phyloP scores from a whole-genome alignment of 73 alveolate genomes.

The Tetrahymena borealis region DNA sequence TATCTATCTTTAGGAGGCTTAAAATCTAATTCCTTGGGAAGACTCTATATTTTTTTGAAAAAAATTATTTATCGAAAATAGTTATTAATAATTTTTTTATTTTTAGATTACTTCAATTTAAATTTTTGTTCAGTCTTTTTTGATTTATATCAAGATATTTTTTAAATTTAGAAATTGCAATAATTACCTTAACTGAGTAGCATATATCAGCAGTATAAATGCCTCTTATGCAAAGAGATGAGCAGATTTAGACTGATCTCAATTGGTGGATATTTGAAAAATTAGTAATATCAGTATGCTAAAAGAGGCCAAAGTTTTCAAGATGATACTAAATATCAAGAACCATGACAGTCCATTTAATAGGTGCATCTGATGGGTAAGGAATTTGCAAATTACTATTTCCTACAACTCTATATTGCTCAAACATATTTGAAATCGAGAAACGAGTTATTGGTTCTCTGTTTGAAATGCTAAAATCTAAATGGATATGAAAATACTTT shows the following conservation, averaged over 20 bases:
- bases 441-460: slow-evolving; percentile 31
- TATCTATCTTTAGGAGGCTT: not conserved
- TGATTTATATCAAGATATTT: not conserved
- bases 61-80: not conserved
- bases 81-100: not conserved
- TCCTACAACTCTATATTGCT: slow-evolving; percentile 19
- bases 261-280: slow-evolving; percentile 25
- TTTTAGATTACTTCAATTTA: slow-evolving; percentile 20
- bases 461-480: slow-evolving; percentile 24
- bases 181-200: slow-evolving; percentile 37
- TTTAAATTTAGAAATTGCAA: slow-evolving; percentile 14
- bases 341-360: slow-evolving; percentile 37
- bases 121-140: slow-evolving; percentile 27
- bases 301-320: slow-evolving; percentile 36
- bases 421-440: slow-evolving; percentile 43
- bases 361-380: slow-evolving; percentile 36
- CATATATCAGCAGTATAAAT: slow-evolving; percentile 19
- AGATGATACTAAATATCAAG: slow-evolving; percentile 27
- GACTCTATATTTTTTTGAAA: slow-evolving; percentile 15
- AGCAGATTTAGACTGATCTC: slow-evolving; percentile 17
- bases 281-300: slow-evolving; percentile 7
- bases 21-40: not conserved
- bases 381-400: slow-evolving; percentile 16
- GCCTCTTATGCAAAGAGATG: slow-evolving; percentile 35
- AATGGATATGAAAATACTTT: slow-evolving; percentile 28